Evolutionary conservation across 495 filamentous ascomycete genomes (phyloP), one percentile per base, ranked within the genome.

Genomic region (Jackrogersella multiformis): DNA sequence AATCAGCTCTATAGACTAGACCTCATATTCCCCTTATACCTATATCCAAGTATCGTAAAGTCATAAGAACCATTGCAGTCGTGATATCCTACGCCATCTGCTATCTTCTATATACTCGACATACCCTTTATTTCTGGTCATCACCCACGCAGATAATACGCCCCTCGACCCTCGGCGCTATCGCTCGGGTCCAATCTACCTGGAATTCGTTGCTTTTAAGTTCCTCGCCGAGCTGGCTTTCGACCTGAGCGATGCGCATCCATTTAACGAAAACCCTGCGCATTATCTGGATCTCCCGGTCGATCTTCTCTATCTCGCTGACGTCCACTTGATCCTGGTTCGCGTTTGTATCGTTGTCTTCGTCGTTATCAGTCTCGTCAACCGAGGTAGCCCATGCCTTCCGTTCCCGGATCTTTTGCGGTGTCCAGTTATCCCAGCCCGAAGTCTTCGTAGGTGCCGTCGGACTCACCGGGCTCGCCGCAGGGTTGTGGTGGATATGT

Each of bases 131-230:
- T 18, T 46, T 44, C 18, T 68, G 55, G 56, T 71, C 58, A 13
- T 64, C 69, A 5, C 64, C 69, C 3, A 75, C 56, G 12, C 70
- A 72, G 16, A 73, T 46, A 21, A 96, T 94, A 15, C 93, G 84
- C 23, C 91, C 92, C 76, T 96, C 93, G 1, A 95, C 57, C 52
- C 79, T 84, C 18, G 93, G 93, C 20, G 87, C 84, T 63, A 96
- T 91, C 0, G 89, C 88, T 53, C 81, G 87, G 2, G 93, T 94
- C 93, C 93, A 96, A 44, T 87, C 79, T 8, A 89, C 89, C 23
- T 84, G 82, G 61, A 88, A 82, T 73, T 89, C 88, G 15, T 71
- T 78, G 48, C 85, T 81, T 56, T 82, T 81, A 16, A 81, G 77
- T 55, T 73, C 66, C 59, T 84, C 77, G 61, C 77, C 68, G 66